Percentiles rank a stretch among this genome's conserved stretches.
phyloP scores from a whole-genome alignment of 2,329 filamentous ascomycete species.

The Pleoardoris graminearum region DNA sequence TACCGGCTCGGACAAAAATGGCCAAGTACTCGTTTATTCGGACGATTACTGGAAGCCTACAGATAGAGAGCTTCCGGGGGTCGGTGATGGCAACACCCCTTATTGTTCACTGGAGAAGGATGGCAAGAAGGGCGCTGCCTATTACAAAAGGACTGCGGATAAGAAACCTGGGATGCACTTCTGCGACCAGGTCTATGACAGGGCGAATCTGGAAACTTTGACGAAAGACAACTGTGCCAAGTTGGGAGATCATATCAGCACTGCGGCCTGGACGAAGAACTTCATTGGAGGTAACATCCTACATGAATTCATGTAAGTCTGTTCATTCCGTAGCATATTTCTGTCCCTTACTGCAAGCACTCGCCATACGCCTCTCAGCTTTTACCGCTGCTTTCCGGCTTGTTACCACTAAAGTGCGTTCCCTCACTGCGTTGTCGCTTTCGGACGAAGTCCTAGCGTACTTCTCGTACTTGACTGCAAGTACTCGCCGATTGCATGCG shows the following conservation, averaged over 20 bases:
- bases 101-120: conserved; percentile 3
- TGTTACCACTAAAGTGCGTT: too few relatives aligned
- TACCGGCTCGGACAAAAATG: not conserved
- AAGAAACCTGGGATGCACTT: conserved; percentile 10
- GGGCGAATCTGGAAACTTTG: conserved; percentile 2
- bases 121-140: conserved; percentile 10
- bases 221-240: conserved; percentile 1
- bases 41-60: not conserved
- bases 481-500: too few relatives aligned
- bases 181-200: conserved; percentile 10
- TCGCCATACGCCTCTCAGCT: too few relatives aligned
- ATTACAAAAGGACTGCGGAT: conserved; percentile 6
- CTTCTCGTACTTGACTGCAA: too few relatives aligned
- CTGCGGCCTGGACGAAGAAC: conserved; percentile 2
- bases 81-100: conserved; percentile 6
- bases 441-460: too few relatives aligned
- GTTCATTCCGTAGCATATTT: too few relatives aligned
- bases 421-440: too few relatives aligned
- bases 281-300: conserved; percentile 2
- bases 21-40: not conserved
- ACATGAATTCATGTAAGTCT: conserved; percentile 7
- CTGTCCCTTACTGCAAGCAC: too few relatives aligned
- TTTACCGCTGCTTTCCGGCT: too few relatives aligned
- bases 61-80: not conserved
- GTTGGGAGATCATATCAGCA: not conserved